Evolutionary conservation across 2,329 filamentous ascomycete species (phyloP), one percentile per base, ranked within the genome.

Genomic region (Fusarium continuum): DNA sequence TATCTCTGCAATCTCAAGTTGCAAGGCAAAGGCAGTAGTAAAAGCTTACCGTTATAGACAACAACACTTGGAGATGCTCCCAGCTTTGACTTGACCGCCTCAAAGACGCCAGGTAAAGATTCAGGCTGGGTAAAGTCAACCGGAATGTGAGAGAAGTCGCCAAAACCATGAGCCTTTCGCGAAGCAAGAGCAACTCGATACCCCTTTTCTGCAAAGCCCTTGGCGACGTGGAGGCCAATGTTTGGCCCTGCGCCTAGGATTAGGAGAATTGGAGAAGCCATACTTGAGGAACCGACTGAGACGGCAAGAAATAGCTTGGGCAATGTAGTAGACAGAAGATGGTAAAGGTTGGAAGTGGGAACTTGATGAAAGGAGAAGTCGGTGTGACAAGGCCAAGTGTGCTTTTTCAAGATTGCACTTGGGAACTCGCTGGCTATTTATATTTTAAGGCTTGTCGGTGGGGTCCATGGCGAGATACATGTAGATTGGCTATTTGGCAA

Each of bases 91-190:
- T 67, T 68, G 1, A 68, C 64, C 10, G 48, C 65, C 0, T 31
- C 25, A 9, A 71, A 71, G 3, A 56, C 57, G 22, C 54, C 55
- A 0, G 50, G 11, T 2, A 70, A 47, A 6, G 55, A 49, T 1
- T 56, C 56, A 3, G 76, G 73, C 4, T 77, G 69, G 32, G 72
- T 59, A 3, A 80, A 75, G 60, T 80, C 77, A 3, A 72, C 74
- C 31, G 71, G 66, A 26, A 81, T 69, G 31, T 76, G 75, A 14
- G 80, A 68, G 11, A 65, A 66, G 1, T 36, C 31, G 0, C 60
- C 51, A 0, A 61, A 70, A 50, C 62, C 65, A 1, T 73, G 65
- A 4, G 34, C 45, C 6, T 71, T 64, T 2, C 69, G 64, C 6
- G 71, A 56, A n/a, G 65, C 70, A 9, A 73, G 25, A 4, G 64